A percentile compares a stretch with the other conserved stretches of the same genome.
Evolutionary conservation across 2,329 filamentous ascomycete genomes (phyloP).

Genomic region (Ambrosiella xylebori): DNA sequence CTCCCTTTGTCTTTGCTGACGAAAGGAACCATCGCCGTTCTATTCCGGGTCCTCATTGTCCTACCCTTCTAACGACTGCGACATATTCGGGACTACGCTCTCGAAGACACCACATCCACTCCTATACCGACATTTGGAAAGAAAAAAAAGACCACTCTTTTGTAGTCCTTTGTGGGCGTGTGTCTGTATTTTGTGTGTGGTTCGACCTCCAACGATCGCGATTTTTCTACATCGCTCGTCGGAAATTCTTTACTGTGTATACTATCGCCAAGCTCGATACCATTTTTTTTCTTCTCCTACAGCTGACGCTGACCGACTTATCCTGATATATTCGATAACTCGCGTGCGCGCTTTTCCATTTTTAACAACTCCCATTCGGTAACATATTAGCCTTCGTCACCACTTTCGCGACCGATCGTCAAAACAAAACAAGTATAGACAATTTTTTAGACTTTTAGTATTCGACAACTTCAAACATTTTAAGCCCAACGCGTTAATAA

Average conservation of each 20-base stretch:
- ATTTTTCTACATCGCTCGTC: neutral
- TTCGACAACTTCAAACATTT: too few species aligned
- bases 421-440: neutral
- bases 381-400: neutral
- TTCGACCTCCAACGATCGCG: neutral
- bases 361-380: neutral
- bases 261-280: neutral
- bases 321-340: neutral
- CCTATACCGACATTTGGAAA: constrained; percentile 2
- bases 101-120: neutral
- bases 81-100: neutral
- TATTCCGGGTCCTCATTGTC: neutral
- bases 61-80: neutral
- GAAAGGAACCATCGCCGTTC: neutral
- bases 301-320: neutral
- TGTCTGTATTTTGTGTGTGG: neutral
- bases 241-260: neutral
- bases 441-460: neutral
- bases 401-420: neutral
- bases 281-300: neutral
- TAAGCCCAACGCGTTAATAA: too few species aligned
- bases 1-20: neutral
- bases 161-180: neutral
- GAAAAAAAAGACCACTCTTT: neutral
- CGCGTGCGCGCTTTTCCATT: neutral